Percentiles rank a stretch among this genome's conserved stretches.
Conservation (phyloP, 495 filamentous ascomycete genomes). For the Elaphomyces granulatus region DNA sequence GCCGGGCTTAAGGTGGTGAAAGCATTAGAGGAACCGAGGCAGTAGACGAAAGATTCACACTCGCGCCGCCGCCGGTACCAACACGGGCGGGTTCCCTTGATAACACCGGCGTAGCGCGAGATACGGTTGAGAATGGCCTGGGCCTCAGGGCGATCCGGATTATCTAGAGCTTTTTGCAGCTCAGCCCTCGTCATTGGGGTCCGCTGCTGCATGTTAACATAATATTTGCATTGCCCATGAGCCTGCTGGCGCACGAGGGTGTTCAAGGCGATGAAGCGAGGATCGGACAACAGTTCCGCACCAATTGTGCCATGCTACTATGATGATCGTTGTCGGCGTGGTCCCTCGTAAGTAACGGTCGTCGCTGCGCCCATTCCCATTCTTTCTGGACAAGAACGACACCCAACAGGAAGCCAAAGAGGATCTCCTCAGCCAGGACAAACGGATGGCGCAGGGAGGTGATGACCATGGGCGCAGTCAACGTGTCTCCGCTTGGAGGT, state of each 20-base stretch:
- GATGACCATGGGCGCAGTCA: conserved; percentile 43
- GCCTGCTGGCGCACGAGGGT: not conserved
- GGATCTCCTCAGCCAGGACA: conserved; percentile 33
- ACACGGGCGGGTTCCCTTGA: not conserved
- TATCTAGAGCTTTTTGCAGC: not conserved
- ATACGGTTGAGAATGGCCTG: not conserved
- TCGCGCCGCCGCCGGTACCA: not conserved
- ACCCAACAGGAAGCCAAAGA: not conserved
- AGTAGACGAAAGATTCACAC: not conserved
- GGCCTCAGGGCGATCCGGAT: not conserved
- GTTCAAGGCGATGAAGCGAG: not conserved
- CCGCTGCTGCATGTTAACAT: not conserved
- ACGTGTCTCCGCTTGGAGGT: conserved; percentile 39
- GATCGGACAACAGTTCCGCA: not conserved
- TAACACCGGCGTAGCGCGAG: not conserved
- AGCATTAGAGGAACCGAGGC: not conserved
- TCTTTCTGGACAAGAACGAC: too few species aligned
- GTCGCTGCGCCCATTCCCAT: not conserved
- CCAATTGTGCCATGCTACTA: not conserved
- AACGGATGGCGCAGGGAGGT: conserved; percentile 40
- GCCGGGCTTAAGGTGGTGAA: too few species aligned
- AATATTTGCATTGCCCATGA: not conserved
- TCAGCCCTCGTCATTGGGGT: not conserved
- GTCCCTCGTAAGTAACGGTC: not conserved
- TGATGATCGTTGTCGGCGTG: not conserved